A percentile compares a stretch with the other conserved stretches of the same genome.
Conservation (phyloP, 177 flowering plant species). For the Vitis hybrid region DNA sequence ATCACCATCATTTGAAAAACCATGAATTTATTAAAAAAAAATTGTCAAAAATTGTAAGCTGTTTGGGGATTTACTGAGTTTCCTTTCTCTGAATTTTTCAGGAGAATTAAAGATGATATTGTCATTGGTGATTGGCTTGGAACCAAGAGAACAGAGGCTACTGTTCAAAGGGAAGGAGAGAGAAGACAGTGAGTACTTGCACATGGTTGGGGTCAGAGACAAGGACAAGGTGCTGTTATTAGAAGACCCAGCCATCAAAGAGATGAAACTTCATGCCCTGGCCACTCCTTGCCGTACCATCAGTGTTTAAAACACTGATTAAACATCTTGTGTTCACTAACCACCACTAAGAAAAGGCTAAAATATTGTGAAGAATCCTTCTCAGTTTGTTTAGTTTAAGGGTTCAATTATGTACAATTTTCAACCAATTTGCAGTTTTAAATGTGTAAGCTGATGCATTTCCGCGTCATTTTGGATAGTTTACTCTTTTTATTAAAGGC, state of each 20-base stretch:
- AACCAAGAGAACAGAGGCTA: conserved; percentile 73
- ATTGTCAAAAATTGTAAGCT: no score
- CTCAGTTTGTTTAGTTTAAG: conserved; percentile 1
- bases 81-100: conserved; percentile 17
- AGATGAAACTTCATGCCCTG: conserved; percentile 44
- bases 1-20: no score
- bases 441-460: conserved; percentile 11
- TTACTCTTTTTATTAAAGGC: not conserved
- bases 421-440: not conserved
- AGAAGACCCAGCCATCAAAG: conserved; percentile 71
- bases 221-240: conserved; percentile 75
- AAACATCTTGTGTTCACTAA: conserved; percentile 2
- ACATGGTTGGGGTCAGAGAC: conserved; percentile 87
- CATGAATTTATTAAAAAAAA: no score
- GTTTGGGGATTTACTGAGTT: not conserved
- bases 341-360: not conserved
- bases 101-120: conserved; percentile 75
- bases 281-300: conserved; percentile 38
- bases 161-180: conserved; percentile 84
- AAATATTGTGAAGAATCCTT: not conserved
- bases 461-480: conserved; percentile 8
- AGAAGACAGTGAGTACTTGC: conserved; percentile 68
- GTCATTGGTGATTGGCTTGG: conserved; percentile 59
- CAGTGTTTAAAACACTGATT: conserved; percentile 19
- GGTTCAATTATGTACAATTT: not conserved